A percentile compares a stretch with the other conserved stretches of the same genome.
These are phyloP conservation scores for Populus hybrid DNA, from an alignment of 441 rosid species.

Conservation along the genomic window DNA sequence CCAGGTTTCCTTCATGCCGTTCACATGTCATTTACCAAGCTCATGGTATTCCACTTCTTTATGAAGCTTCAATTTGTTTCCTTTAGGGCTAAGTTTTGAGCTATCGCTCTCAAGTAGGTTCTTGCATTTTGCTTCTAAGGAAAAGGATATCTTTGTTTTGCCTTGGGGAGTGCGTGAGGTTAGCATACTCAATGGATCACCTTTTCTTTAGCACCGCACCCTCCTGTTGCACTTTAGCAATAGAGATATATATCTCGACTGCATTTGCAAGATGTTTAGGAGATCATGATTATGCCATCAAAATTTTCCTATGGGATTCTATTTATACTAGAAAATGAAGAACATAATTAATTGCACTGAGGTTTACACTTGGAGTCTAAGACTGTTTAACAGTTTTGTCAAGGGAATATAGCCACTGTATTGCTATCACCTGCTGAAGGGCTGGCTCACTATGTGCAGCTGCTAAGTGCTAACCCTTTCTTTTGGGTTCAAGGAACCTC, in stretches of 20 bases:
- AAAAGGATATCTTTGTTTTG: not conserved
- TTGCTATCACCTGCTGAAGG: not conserved
- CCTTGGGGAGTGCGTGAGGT: not conserved
- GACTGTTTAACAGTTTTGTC: not conserved
- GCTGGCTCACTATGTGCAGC: not conserved
- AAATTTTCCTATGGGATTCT: not conserved
- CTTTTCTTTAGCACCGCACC: not conserved
- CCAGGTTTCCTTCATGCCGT: not conserved
- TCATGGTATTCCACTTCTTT: not conserved
- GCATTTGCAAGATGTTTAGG: not conserved
- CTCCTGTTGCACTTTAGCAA: not conserved
- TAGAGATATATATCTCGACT: not conserved
- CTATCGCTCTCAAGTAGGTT: not conserved
- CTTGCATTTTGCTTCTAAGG: not conserved
- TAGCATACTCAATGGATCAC: not conserved
- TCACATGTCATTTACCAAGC: not conserved
- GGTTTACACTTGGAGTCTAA: not conserved
- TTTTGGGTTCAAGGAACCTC: not conserved
- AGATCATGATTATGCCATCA: not conserved
- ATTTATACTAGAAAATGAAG: not conserved
- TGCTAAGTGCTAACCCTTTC: not conserved
- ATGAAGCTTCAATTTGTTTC: not conserved
- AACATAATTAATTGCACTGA: not conserved
- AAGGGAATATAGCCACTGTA: not conserved
- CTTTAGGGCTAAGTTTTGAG: not conserved